phyloP scores from a whole-genome alignment of 2,329 filamentous ascomycete species.

The Fusarium sambucinum region DNA sequence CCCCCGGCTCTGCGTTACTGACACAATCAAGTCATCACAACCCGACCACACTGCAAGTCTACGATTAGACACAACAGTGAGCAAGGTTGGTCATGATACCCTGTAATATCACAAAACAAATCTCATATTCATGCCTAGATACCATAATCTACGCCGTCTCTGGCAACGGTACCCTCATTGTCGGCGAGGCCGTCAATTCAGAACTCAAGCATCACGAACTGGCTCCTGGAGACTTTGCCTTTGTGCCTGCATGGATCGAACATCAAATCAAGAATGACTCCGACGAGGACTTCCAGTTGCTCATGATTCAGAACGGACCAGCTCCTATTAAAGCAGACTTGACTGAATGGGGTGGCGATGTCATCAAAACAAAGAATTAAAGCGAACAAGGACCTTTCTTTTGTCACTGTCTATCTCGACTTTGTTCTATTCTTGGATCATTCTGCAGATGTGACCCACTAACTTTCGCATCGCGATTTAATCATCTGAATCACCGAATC shows the following conservation, averaged over 20 bases:
- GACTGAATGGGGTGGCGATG: conserved; percentile 69
- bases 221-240: conserved; percentile 74
- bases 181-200: conserved; percentile 64
- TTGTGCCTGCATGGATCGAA: conserved; percentile 77
- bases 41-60: conserved; percentile 71
- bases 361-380: conserved; percentile 48
- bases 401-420: neutral
- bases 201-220: conserved; percentile 67
- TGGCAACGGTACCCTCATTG: conserved; percentile 72
- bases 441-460: conserved; percentile 19
- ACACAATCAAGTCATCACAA: conserved; percentile 65
- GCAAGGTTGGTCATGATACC: conserved; percentile 63
- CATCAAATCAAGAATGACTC: conserved; percentile 77
- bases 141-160: conserved; percentile 75
- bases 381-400: neutral
- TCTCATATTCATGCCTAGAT: conserved; percentile 58
- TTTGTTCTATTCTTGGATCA: neutral
- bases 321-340: conserved; percentile 72
- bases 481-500: conserved; percentile 50
- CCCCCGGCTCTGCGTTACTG: neutral
- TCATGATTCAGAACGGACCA: conserved; percentile 72
- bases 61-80: conserved; percentile 77
- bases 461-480: conserved; percentile 44
- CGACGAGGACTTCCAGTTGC: conserved; percentile 71
- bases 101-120: neutral